Conservation (phyloP, 106 monocot genomes). For the Dioscorea dumetorum region DNA sequence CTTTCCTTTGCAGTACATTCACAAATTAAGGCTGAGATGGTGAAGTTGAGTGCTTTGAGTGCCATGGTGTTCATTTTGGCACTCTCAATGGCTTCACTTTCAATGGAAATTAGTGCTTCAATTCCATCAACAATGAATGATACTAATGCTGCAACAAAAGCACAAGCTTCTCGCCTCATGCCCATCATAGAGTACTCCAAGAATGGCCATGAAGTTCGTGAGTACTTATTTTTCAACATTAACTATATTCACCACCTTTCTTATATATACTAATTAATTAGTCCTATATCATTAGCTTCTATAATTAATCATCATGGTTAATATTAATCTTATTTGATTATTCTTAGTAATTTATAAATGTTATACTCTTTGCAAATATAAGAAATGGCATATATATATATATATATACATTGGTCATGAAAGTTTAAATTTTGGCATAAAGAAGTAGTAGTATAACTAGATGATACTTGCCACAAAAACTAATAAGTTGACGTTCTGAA, state of each 20-base stretch:
- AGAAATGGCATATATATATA: no score
- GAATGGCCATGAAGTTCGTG: neutral
- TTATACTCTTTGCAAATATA: no score
- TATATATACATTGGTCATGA: no score
- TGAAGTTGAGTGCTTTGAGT: no score
- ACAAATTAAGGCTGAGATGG: no score
- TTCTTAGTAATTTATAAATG: neutral
- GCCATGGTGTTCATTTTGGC: neutral
- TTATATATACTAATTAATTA: neutral
- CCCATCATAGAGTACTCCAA: neutral
- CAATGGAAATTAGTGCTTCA: neutral
- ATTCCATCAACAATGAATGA: neutral
- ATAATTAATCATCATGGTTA: neutral
- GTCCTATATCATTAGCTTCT: neutral
- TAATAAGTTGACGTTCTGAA: no score
- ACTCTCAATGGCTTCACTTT: neutral
- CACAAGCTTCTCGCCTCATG: neutral
- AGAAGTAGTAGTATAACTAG: no score
- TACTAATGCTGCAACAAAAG: neutral
- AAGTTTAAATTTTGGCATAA: no score
- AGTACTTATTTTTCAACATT: neutral
- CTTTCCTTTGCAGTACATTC: no score
- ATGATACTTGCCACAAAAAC: no score
- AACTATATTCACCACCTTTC: neutral
- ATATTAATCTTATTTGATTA: neutral